These are phyloP conservation scores for Angomonas deanei DNA, from an alignment of 208 protist genomes.

Conservation along the genomic window DNA sequence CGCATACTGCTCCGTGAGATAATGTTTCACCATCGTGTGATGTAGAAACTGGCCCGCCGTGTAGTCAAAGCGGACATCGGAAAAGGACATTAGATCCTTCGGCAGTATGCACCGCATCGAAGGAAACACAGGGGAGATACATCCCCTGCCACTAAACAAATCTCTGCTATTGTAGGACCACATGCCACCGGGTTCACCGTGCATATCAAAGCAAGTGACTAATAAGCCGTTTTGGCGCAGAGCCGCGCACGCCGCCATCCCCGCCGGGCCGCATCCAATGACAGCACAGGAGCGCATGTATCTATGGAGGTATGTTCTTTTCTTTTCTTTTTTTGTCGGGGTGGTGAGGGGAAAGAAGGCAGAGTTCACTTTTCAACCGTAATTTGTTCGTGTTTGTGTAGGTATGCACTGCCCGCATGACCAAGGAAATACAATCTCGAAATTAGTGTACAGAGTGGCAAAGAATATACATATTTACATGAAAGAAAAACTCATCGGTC, in stretches of 20 bases:
- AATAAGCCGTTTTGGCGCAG: conserved; percentile 73
- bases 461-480: conserved; percentile 1
- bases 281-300: conserved; percentile 81
- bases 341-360: not conserved
- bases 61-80: conserved; percentile 79
- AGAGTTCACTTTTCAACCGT: not conserved
- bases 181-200: conserved; percentile 59
- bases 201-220: conserved; percentile 85
- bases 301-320: not conserved
- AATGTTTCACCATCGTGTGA: conserved; percentile 72
- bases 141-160: conserved; percentile 57
- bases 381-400: not conserved
- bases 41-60: conserved; percentile 76
- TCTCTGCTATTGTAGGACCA: conserved; percentile 67
- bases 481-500: not conserved
- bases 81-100: conserved; percentile 85
- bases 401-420: too few relatives aligned
- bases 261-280: conserved; percentile 83
- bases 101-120: conserved; percentile 79
- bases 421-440: too few relatives aligned
- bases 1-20: conserved; percentile 64
- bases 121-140: conserved; percentile 73
- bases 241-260: conserved; percentile 61
- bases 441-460: too few relatives aligned
- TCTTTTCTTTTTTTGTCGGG: conserved; percentile 9